These are phyloP conservation scores for Tylopilus orsonianus DNA, from an alignment of 1,284 basidiomycete species.

Conservation along the genomic window DNA sequence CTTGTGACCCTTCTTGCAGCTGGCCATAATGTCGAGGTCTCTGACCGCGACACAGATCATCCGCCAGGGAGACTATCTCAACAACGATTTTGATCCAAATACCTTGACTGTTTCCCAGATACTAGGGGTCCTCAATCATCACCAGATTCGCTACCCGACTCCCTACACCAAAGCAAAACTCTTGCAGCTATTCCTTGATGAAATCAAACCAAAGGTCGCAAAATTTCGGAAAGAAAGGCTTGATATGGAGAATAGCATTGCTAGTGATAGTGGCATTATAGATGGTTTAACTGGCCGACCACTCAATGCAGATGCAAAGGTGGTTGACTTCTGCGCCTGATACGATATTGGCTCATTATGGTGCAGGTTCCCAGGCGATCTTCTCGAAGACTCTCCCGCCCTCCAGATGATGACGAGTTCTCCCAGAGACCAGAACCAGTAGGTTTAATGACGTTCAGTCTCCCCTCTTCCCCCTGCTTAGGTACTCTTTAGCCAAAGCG, in stretches of 20 bases:
- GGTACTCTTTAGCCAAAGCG: slow-evolving; percentile 50
- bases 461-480: slow-evolving; percentile 9
- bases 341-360: slow-evolving; percentile 15
- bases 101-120: slow-evolving; percentile 81
- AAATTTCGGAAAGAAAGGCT: slow-evolving; percentile 67
- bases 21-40: slow-evolving; percentile 56
- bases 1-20: slow-evolving; percentile 16
- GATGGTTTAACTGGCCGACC: slow-evolving; percentile 74
- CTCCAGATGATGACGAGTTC: slow-evolving; percentile 41
- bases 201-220: slow-evolving; percentile 63
- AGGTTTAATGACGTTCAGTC: slow-evolving; percentile 18
- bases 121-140: slow-evolving; percentile 78
- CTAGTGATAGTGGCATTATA: slow-evolving; percentile 77
- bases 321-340: slow-evolving; percentile 24
- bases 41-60: slow-evolving; percentile 73
- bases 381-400: slow-evolving; percentile 49
- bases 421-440: slow-evolving; percentile 50
- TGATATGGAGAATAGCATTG: slow-evolving; percentile 63
- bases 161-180: slow-evolving; percentile 87
- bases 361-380: slow-evolving; percentile 36
- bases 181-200: slow-evolving; percentile 74
- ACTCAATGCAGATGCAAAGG: slow-evolving; percentile 48
- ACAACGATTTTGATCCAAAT: slow-evolving; percentile 79
- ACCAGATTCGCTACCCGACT: slow-evolving; percentile 76
- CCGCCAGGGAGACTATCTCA: slow-evolving; percentile 75